phyloP scores from a whole-genome alignment of 345 rosid genomes.

The Salix dunnii region DNA sequence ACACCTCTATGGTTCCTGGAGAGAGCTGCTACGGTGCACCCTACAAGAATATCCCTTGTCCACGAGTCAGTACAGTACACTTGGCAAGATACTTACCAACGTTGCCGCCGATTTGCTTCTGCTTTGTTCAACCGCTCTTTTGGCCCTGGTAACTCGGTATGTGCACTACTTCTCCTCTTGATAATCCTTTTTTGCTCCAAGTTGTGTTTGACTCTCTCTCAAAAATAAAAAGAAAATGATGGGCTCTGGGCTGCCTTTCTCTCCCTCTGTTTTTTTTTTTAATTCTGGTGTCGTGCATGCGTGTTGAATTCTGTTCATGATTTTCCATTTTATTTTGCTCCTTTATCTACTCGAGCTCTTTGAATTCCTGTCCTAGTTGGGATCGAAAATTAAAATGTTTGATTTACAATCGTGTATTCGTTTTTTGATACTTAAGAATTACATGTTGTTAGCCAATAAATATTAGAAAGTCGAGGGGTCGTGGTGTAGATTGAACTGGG shows the following conservation, averaged over 20 bases:
- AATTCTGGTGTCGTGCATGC: background rate
- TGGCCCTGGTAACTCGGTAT: slow-evolving; percentile 74
- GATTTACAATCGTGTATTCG: too few species aligned
- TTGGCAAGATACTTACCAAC: slow-evolving; percentile 72
- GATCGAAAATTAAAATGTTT: too few species aligned
- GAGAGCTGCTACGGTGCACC: slow-evolving; percentile 79
- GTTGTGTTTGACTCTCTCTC: background rate
- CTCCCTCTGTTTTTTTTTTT: background rate
- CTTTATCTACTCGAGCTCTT: too few species aligned
- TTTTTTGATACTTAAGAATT: background rate
- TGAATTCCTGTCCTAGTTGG: too few species aligned
- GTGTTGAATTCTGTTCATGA: too few species aligned
- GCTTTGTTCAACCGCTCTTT: slow-evolving; percentile 63
- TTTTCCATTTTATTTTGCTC: too few species aligned
- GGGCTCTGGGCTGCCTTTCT: background rate
- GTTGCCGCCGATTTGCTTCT: slow-evolving; percentile 85
- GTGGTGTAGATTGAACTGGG: background rate
- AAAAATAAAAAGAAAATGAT: background rate
- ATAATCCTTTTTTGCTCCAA: too few species aligned
- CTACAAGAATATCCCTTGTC: slow-evolving; percentile 55
- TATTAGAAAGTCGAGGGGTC: background rate
- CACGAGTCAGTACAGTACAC: slow-evolving; percentile 66
- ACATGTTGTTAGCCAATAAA: background rate
- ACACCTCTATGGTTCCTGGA: slow-evolving; percentile 88
- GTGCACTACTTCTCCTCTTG: background rate